These are phyloP conservation scores for Fusarium begoniae DNA, from an alignment of 2,329 filamentous ascomycete species.

Conservation along the genomic window DNA sequence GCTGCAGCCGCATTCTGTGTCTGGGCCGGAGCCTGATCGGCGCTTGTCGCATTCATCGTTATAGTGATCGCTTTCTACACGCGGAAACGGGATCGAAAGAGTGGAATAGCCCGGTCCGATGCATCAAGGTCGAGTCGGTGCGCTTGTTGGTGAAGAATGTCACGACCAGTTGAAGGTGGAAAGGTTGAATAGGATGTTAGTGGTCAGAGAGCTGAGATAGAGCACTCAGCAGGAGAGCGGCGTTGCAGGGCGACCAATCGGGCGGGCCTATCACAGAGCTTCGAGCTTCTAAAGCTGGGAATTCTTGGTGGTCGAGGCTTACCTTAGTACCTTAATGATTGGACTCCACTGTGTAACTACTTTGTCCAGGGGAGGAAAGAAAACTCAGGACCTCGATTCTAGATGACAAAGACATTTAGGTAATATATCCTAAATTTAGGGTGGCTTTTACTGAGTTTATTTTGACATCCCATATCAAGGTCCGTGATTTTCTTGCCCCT, in stretches of 20 bases:
- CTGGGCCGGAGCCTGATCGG: constrained; percentile 27
- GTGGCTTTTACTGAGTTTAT: no score
- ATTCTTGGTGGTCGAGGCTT: background rate
- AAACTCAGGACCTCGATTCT: no score
- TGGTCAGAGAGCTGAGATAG: constrained; percentile 36
- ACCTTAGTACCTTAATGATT: constrained; percentile 14
- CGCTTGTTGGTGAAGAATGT: constrained; percentile 23
- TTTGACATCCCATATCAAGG: no score
- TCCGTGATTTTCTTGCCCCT: no score
- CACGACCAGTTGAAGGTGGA: constrained; percentile 25
- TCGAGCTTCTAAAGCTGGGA: constrained; percentile 28
- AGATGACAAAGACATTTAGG: no score
- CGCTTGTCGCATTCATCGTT: constrained; percentile 42
- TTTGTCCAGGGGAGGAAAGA: no score
- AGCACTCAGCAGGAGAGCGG: constrained; percentile 14
- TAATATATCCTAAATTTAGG: no score
- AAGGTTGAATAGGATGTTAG: constrained; percentile 33
- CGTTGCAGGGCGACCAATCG: constrained; percentile 30
- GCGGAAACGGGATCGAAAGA: constrained; percentile 16
- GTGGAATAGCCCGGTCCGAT: constrained; percentile 7
- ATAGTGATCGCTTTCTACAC: constrained; percentile 24
- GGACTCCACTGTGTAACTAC: background rate
- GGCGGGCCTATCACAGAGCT: constrained; percentile 8
- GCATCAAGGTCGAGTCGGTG: constrained; percentile 28
- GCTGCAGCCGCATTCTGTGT: constrained; percentile 25